phyloP scores from a whole-genome alignment of 257 asterid genomes.

The Capsicum pubescens region DNA sequence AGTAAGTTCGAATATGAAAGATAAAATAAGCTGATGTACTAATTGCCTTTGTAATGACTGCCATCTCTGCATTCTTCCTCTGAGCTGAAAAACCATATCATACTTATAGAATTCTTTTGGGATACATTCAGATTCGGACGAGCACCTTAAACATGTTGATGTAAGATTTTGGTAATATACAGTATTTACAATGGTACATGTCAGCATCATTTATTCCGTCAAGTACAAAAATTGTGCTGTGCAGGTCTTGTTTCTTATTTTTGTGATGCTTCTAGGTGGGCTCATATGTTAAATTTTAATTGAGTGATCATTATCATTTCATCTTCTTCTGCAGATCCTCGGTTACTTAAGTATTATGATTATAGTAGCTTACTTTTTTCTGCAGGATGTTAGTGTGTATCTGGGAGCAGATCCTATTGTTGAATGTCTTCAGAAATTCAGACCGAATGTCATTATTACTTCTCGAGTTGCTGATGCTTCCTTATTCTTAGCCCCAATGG shows the following conservation, averaged over 20 bases:
- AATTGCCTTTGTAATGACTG: background rate
- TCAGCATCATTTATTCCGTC: conserved; percentile 16
- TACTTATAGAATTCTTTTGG: conserved; percentile 24
- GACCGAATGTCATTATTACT: conserved; percentile 83
- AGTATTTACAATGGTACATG: conserved; percentile 21
- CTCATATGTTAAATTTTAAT: conserved; percentile 18
- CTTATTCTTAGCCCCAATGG: conserved; percentile 95
- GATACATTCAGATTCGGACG: conserved; percentile 60
- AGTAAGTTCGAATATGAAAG: conserved; percentile 49
- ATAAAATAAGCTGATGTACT: conserved; percentile 25
- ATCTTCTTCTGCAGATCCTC: background rate
- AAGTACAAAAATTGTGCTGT: background rate
- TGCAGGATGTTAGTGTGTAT: conserved; percentile 88
- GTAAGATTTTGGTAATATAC: conserved; percentile 72
- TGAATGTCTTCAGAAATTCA: conserved; percentile 77
- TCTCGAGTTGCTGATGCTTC: conserved; percentile 99
- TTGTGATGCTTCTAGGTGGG: background rate
- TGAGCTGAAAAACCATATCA: conserved; percentile 21
- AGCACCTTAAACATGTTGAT: conserved; percentile 56
- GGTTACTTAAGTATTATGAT: background rate
- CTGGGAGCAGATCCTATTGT: conserved; percentile 97
- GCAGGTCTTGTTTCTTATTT: background rate
- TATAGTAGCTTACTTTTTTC: background rate
- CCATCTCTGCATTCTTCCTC: conserved; percentile 26
- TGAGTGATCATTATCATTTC: conserved; percentile 16